Evolutionary conservation across 2,329 filamentous ascomycete genomes (phyloP), one percentile per base, ranked within the genome.

Genomic region (Penicillium olsonii): DNA sequence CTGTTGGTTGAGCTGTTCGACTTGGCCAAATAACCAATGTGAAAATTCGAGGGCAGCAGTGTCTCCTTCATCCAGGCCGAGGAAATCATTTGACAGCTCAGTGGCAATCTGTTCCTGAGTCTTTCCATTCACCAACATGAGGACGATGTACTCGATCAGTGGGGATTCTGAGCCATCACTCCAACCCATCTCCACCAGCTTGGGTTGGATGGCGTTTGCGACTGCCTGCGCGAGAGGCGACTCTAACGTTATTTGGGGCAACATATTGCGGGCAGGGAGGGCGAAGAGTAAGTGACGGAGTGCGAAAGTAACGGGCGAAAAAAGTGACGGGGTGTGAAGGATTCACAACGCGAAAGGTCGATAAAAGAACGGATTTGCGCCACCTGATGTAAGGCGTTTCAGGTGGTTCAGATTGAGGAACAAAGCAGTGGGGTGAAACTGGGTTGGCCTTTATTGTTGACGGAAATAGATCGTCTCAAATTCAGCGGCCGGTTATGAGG

Each of bases 41-140:
- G 92, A 85, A 68, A 99, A 97, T 46, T 92, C 87, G 54, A 83
- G 83, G 7, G 90, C 90, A 57, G 85, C 86, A 42, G 87, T 84
- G 62, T 96, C 92, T 52, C 95, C 91, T 39, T 90, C 85, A 2
- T 84, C 84, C 4, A 96, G 81, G 49, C 85, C 85, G 2, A 99
- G 82, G 35, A 99, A 81, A 63, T 99, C 94, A 57, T 86, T 87
- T 1, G 92, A 88, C 12, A 99, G 84, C 69, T 99, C 94, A 37
- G 83, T 78, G 9, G 91, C 88, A 58, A 99, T 92, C 68, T 96
- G 87, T 42, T 92, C 85, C 68, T 95, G 87, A 4, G 88, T 91
- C 73, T 96, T 96, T 63, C 92, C 90, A 74, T 96, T 97, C 55
- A 90, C 90, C 26, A 99, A 83, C 92, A 97, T 96, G 56, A 97